Base-by-base conservation (phyloP, 306 rosid species). In the Lupinus albus region DNA sequence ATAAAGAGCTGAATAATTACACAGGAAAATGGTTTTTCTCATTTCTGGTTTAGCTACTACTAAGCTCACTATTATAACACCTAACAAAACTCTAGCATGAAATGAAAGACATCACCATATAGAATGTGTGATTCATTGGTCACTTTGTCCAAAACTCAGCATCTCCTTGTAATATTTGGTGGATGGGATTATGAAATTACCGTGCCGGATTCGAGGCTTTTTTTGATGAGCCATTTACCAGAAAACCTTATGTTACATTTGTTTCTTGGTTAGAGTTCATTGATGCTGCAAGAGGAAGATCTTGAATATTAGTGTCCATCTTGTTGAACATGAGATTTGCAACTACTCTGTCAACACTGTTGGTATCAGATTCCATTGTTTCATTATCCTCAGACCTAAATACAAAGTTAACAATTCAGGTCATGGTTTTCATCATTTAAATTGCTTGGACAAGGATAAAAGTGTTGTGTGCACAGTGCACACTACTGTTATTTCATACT, bases 291-390 rank as follows among this genome's bases (percentile, higher is more conserved):
- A 60, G 67, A 65, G 87, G 67, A 66, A 69, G 71, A 60, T 75
- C 82, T 75, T 63, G 76, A 5, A 28, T 54, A 52, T 65, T 72
- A 1, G 50, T 54, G 35, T 85, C 89, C 67, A 61, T 81, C 69
- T 78, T 80, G 60, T 79, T 87, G 82, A 85, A 90, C 89, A 87
- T 85, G 79, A 90, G 89, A 77, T 79, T 87, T 8, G 96, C 96
- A 21, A 85, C 77, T n/a, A 95, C 91, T 73, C 96, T 81, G 83
- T 90, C 96, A 57, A 87, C 70, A 14, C 70, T 61, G 81, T 90
- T 90, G 16, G 95, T 90, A 76, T 84, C 82, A 36, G 85, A 78
- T 78, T 90, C 95, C 64, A 44, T 79, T 52, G 72, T 71, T 71
- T 77, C 35, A 11, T 63, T 47, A 48, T 72, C 75, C 45, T 56